phyloP scores from a whole-genome alignment of 495 filamentous ascomycete genomes.

The Cairneyella variabilis region DNA sequence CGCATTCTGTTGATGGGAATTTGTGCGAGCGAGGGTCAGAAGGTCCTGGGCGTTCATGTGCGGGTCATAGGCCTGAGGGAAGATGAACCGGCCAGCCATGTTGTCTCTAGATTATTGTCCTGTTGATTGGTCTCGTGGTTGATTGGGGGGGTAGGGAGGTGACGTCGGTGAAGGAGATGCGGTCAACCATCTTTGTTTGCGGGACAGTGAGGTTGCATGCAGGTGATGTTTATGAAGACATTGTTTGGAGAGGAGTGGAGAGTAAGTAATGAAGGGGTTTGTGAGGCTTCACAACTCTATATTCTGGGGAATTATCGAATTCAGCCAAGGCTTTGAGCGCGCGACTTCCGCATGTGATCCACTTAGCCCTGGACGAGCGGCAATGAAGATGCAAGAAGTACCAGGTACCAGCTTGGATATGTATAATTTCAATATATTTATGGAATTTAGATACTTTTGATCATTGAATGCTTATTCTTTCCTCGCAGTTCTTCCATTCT shows the following conservation, averaged over 20 bases:
- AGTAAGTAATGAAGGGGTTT: too few relatives aligned
- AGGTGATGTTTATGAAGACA: too few relatives aligned
- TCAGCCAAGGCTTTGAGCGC: too few relatives aligned
- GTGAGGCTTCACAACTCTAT: too few relatives aligned
- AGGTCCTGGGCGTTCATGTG: conserved; percentile 22
- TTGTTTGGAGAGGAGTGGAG: too few relatives aligned
- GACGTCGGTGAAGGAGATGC: conserved; percentile 12
- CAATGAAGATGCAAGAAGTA: not conserved
- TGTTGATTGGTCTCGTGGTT: not conserved
- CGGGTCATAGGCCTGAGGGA: conserved; percentile 22
- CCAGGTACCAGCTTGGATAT: not conserved
- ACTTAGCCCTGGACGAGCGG: too few relatives aligned
- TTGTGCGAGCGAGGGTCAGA: conserved; percentile 16
- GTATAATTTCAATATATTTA: too few relatives aligned
- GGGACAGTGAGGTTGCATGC: too few relatives aligned
- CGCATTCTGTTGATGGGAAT: conserved; percentile 19
- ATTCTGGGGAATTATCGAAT: too few relatives aligned
- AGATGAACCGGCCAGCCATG: conserved; percentile 20
- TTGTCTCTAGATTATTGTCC: not conserved
- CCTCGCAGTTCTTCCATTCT: too few relatives aligned
- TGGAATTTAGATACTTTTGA: not conserved
- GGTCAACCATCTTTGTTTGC: conserved; percentile 2
- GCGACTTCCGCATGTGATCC: not conserved
- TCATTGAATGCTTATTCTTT: not conserved
- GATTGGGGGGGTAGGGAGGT: not conserved